Conservation (phyloP, 2,329 filamentous ascomycete species). For the Diaporthe caulivora region DNA sequence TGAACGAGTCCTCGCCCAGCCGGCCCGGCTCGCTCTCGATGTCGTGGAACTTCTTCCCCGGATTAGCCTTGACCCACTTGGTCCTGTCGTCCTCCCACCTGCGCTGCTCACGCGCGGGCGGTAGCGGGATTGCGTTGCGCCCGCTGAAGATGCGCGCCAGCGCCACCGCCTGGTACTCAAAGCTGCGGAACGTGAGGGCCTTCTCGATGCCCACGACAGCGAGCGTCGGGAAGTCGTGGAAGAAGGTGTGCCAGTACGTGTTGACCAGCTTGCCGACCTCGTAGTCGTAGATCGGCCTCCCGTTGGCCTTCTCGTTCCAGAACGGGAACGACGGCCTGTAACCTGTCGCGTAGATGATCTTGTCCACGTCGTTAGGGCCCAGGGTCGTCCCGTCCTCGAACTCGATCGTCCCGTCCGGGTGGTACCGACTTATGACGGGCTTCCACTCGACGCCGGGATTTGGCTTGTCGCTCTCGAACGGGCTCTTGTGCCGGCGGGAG, state of each 20-base stretch:
- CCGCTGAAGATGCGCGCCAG: slow-evolving; percentile 62
- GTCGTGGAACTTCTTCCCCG: slow-evolving; percentile 63
- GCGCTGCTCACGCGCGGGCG: slow-evolving; percentile 53
- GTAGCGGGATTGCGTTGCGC: slow-evolving; percentile 54
- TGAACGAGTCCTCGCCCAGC: slow-evolving; percentile 55
- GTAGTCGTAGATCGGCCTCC: slow-evolving; percentile 65
- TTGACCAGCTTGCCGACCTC: slow-evolving; percentile 55
- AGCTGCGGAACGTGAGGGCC: slow-evolving; percentile 64
- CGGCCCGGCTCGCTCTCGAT: slow-evolving; percentile 62
- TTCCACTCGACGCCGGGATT: slow-evolving; percentile 65
- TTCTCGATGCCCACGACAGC: slow-evolving; percentile 65
- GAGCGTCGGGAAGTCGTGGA: slow-evolving; percentile 60
- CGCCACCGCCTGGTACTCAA: slow-evolving; percentile 68
- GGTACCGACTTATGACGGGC: slow-evolving; percentile 61
- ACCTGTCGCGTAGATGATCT: slow-evolving; percentile 57
- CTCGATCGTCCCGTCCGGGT: slow-evolving; percentile 56
- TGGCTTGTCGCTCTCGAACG: slow-evolving; percentile 64
- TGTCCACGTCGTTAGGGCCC: slow-evolving; percentile 49
- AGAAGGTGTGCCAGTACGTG: slow-evolving; percentile 66
- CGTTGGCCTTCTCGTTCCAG: slow-evolving; percentile 61
- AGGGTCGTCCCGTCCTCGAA: slow-evolving; percentile 54
- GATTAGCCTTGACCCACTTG: slow-evolving; percentile 43
- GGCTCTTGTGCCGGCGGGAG: slow-evolving; percentile 61
- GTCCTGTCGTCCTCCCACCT: slow-evolving; percentile 61
- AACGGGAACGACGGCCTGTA: slow-evolving; percentile 59